Evolutionary conservation across 352 stramenopile genomes (phyloP).

Genomic region (Globisporangium lucens): DNA sequence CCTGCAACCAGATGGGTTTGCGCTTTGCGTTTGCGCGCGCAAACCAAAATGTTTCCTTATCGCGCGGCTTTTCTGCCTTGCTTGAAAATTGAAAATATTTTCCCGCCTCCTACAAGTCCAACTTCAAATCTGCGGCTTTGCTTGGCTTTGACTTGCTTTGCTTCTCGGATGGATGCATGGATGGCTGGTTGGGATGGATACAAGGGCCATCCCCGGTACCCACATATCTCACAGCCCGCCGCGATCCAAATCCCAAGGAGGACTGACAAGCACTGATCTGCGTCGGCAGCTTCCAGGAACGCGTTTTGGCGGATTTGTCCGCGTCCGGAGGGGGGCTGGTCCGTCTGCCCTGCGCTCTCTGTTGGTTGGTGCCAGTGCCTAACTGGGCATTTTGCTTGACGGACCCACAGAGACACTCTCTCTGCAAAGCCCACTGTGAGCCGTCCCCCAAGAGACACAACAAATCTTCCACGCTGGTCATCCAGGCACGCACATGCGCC

Average conservation of each 20-base stretch:
- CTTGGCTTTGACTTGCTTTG: no score
- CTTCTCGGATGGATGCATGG: background rate
- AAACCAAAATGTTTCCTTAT: slow-evolving; percentile 3
- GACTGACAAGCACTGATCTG: background rate
- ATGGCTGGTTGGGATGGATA: slow-evolving; percentile 3
- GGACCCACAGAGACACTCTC: background rate
- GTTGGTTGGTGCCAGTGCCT: background rate
- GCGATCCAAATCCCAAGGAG: background rate
- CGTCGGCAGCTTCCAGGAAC: background rate
- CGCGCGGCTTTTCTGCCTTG: background rate
- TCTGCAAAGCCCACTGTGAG: slow-evolving; percentile 1
- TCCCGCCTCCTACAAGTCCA: background rate
- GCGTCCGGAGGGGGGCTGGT: background rate
- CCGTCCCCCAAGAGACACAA: slow-evolving; percentile 1
- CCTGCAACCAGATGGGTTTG: slow-evolving; percentile 8
- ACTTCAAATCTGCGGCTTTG: background rate
- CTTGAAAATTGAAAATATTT: background rate
- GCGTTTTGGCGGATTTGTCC: background rate
- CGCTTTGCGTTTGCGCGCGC: background rate
- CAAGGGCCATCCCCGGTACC: background rate
- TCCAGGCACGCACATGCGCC: background rate
- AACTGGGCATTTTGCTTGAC: background rate
- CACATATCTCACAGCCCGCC: background rate
- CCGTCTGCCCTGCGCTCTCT: slow-evolving; percentile 2
- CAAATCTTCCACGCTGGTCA: background rate